Evolutionary conservation across 1,284 basidiomycete genomes (phyloP), one percentile per base, ranked within the genome.

Genomic region (Papiliotrema nemorosa): DNA sequence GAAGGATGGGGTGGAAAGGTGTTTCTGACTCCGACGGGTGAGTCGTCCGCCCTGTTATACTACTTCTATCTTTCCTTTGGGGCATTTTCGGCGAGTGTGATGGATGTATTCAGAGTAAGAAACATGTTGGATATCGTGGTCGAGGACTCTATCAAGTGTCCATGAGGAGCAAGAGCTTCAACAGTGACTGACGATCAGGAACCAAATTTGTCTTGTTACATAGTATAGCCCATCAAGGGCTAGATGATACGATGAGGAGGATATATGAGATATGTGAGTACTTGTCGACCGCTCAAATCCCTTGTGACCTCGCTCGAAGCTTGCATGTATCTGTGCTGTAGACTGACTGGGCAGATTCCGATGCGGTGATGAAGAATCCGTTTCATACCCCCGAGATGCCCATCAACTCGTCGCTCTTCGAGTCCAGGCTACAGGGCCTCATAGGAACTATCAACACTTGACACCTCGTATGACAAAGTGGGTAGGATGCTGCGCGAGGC

Each of bases 311-410:
- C 3, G n/a, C 18, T 18, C n/a, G 44, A 5, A 21, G 6, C 26
- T 5, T 16, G 9, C 10, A 46, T 16, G 9, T 29, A 31, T 12
- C 6, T 18, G 10, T 5, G 24, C 12, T 31, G 5, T 16, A 20
- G 34, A 21, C 18, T 37, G 22, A 33, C 47, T n/a, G n/a, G 43
- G 26, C n/a, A 44, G 73, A 76, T 58, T 54, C 90, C 2, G 93
- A 97, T 67, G 85, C 88, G 4, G 92, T 96, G 48, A 96, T 97
- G 91, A 97, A 98, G 80, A 97, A 97, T 69, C 96, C 96, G 1
- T 99, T 98, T 76, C 92, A 98, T 72, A 96, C 91, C 3, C 87
- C 88, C 24, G 96, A 98, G 75, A 98, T 98, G 94, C 96, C 96
- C 1, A 94, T 98, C 60, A 84, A 94, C 44, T 88, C 82, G 46